Evolutionary conservation across 495 filamentous ascomycete species (phyloP).

Genomic region (Pseudotulostoma volvatum): DNA sequence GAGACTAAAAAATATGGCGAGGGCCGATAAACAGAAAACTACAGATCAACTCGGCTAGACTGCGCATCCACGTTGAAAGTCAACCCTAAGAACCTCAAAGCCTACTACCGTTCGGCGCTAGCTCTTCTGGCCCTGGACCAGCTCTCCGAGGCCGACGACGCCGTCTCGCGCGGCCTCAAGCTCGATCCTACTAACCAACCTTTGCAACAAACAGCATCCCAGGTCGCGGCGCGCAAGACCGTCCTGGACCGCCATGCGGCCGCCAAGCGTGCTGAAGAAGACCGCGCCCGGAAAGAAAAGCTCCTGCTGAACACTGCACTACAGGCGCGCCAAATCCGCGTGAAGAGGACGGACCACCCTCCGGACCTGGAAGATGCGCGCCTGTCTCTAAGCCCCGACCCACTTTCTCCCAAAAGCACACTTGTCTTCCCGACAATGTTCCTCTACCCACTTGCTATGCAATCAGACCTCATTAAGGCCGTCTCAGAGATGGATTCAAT

Average conservation of each 20-base stretch:
- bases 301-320: constrained; percentile 51
- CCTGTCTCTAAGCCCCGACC: constrained; percentile 52
- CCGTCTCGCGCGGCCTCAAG: constrained; percentile 48
- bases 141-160: constrained; percentile 59
- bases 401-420: constrained; percentile 49
- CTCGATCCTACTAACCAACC: constrained; percentile 49
- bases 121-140: constrained; percentile 62
- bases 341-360: constrained; percentile 46
- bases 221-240: constrained; percentile 36
- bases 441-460: constrained; percentile 62
- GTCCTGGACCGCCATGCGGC: constrained; percentile 21
- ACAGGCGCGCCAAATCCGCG: constrained; percentile 52
- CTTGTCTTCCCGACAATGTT: constrained; percentile 66
- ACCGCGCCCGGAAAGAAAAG: constrained; percentile 37
- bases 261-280: constrained; percentile 30
- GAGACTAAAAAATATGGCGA: background rate
- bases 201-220: constrained; percentile 33
- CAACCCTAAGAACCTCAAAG: constrained; percentile 68
- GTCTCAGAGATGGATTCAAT: constrained; percentile 59
- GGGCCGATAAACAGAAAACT: constrained; percentile 43
- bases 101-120: constrained; percentile 64
- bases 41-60: constrained; percentile 66
- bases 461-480: constrained; percentile 80
- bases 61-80: constrained; percentile 64
- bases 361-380: constrained; percentile 72